Base-by-base conservation (phyloP, 768 basidiomycete species). In the Russula earlei region DNA sequence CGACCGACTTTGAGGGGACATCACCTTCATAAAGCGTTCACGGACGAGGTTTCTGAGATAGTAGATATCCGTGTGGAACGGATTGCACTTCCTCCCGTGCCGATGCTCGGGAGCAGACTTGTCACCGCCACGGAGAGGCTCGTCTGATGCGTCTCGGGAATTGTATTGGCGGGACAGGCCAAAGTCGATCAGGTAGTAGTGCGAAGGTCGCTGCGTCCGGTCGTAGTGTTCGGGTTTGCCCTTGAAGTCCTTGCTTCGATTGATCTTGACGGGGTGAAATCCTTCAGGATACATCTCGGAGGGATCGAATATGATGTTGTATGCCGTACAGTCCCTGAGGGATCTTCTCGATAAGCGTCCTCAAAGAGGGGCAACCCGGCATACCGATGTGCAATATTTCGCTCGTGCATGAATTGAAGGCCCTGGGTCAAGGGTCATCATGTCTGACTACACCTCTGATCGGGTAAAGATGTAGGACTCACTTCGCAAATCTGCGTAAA, bases 21-120 rank as follows among this genome's bases (percentile, higher is more conserved):
- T 24, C 47, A 24, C 45, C 8, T 62, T 55, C 19, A 72, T 65
- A 24, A 67, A 27, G 48, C 71, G 69, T 1, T 67, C 70, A 70
- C 29, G 36, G 62, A 48, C 22, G 33, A 48, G 31, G 22, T 48
- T 48, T n/a, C 47, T 34, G 9, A 48, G 22, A 19, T 48, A 20
- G 11, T 48, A 48, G 22, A 48, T 48, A 15, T 48, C 47, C 0
- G 47, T 48, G 17, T 24, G 47, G 53, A 71, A 71, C 5, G 70
- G 70, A 46, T 72, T 63, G 44, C 53, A 61, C 5, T 58, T 58
- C 33, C 41, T 15, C n/a, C n/a, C 4, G 5, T 34, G 42, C 3
- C 61, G 58, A 45, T 67, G 69, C 56, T 72, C 70, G 3, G 71
- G 70, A 0, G 68, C 67, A 0, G 72, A 64, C 45, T 69, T 69